These are phyloP conservation scores for Tripterygium wilfordii DNA, from an alignment of 177 flowering plant species.

Conservation along the genomic window DNA sequence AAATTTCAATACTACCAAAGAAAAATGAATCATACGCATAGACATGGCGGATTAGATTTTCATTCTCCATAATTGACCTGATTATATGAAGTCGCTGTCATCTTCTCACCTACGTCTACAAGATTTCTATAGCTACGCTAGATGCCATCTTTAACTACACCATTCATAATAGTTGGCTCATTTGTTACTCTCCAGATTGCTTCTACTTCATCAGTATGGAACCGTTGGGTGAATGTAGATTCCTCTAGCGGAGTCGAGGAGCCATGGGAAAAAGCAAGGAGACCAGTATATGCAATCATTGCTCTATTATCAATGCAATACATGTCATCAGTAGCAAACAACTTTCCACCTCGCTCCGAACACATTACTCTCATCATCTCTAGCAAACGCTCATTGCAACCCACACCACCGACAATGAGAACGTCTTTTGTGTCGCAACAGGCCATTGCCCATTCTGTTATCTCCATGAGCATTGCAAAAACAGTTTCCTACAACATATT, in stretches of 20 bases:
- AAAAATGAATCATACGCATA: too few species aligned
- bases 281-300: slow-evolving; percentile 95
- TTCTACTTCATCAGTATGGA: slow-evolving; percentile 83
- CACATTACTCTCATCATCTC: slow-evolving; percentile 94
- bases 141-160: too few species aligned
- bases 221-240: slow-evolving; percentile 82
- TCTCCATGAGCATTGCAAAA: slow-evolving; percentile 95
- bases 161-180: not conserved
- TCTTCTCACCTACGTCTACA: too few species aligned
- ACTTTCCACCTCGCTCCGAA: slow-evolving; percentile 67
- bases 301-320: slow-evolving; percentile 89
- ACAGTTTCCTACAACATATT: slow-evolving; percentile 57
- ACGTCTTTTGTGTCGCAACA: slow-evolving; percentile 86
- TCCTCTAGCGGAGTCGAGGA: slow-evolving; percentile 63
- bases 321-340: slow-evolving; percentile 83
- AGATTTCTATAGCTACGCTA: too few species aligned
- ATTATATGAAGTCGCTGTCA: too few species aligned
- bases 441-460: slow-evolving; percentile 95
- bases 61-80: too few species aligned
- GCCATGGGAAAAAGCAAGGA: slow-evolving; percentile 80
- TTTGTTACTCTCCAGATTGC: slow-evolving; percentile 79
- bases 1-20: too few species aligned
- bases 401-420: slow-evolving; percentile 91
- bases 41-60: too few species aligned
- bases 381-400: slow-evolving; percentile 84